These are phyloP conservation scores for Penicillium herquei DNA, from an alignment of 495 filamentous ascomycete species.

Conservation along the genomic window DNA sequence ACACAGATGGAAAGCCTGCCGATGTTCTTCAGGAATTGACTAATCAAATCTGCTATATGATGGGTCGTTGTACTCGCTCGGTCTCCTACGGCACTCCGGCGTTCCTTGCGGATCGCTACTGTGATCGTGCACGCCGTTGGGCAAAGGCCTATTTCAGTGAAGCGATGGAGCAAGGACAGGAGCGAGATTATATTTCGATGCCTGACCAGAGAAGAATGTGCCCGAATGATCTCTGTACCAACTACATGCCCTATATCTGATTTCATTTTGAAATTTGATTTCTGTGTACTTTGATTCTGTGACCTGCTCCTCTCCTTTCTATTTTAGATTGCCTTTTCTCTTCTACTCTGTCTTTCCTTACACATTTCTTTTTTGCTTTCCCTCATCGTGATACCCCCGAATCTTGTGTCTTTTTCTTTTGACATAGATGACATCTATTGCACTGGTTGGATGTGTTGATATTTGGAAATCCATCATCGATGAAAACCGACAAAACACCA, in stretches of 20 bases:
- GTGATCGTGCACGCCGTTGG: slow-evolving; percentile 65
- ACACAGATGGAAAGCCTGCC: slow-evolving; percentile 35
- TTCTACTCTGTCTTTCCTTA: too few relatives aligned
- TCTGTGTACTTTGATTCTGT: too few relatives aligned
- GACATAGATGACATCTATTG: too few relatives aligned
- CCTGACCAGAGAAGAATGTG: too few relatives aligned
- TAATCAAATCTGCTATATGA: slow-evolving; percentile 71
- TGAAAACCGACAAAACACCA: not conserved
- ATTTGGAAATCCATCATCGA: not conserved
- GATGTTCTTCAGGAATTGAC: slow-evolving; percentile 60
- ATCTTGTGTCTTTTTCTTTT: too few relatives aligned
- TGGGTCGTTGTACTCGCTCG: slow-evolving; percentile 72
- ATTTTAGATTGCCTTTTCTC: too few relatives aligned
- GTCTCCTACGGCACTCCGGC: slow-evolving; percentile 74
- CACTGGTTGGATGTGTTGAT: too few relatives aligned
- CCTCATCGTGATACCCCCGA: too few relatives aligned
- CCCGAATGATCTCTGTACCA: not conserved
- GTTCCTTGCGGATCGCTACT: slow-evolving; percentile 71
- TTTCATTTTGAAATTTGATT: not conserved
- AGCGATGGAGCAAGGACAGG: not conserved
- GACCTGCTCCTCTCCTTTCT: too few relatives aligned
- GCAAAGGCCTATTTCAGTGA: slow-evolving; percentile 28
- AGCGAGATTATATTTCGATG: not conserved
- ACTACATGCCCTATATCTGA: not conserved
- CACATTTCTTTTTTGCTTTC: too few relatives aligned